Percentiles rank a stretch among this genome's conserved stretches.
These are phyloP conservation scores for Colletotrichum endophyticum DNA, from an alignment of 2,329 filamentous ascomycete species.

Conservation along the genomic window DNA sequence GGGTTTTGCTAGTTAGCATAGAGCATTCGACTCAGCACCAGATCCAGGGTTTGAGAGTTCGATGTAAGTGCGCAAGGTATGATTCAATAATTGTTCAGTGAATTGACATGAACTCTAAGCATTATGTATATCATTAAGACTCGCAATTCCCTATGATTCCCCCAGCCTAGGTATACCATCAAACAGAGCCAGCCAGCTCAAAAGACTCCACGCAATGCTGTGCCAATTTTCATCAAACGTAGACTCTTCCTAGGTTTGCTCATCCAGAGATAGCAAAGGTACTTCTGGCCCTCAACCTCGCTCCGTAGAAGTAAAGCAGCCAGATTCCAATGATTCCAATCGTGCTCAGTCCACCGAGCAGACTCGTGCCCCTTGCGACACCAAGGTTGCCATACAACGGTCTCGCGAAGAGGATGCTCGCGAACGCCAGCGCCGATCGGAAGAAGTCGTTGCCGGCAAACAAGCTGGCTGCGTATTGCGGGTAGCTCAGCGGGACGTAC, in stretches of 20 bases:
- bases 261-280: slow-evolving; percentile 54
- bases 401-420: slow-evolving; percentile 62
- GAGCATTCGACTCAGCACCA: neutral
- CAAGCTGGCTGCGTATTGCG: slow-evolving; percentile 60
- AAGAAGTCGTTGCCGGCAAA: slow-evolving; percentile 68
- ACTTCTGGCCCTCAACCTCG: slow-evolving; percentile 57
- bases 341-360: slow-evolving; percentile 60
- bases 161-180: neutral
- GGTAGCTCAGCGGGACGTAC: slow-evolving; percentile 62
- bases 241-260: neutral
- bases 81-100: neutral
- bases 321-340: slow-evolving; percentile 65
- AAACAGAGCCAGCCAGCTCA: neutral
- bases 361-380: slow-evolving; percentile 59
- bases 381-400: slow-evolving; percentile 66
- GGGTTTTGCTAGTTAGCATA: neutral
- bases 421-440: slow-evolving; percentile 62
- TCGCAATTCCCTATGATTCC: neutral
- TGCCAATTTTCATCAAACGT: neutral
- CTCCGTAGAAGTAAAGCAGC: slow-evolving; percentile 62
- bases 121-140: neutral
- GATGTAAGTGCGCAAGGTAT: neutral
- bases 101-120: neutral
- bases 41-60: neutral
- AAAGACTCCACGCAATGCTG: neutral